A percentile compares a stretch with the other conserved stretches of the same genome.
phyloP scores from a whole-genome alignment of 371 early-diverging fungal genomes.

The Nematocida displodere region DNA sequence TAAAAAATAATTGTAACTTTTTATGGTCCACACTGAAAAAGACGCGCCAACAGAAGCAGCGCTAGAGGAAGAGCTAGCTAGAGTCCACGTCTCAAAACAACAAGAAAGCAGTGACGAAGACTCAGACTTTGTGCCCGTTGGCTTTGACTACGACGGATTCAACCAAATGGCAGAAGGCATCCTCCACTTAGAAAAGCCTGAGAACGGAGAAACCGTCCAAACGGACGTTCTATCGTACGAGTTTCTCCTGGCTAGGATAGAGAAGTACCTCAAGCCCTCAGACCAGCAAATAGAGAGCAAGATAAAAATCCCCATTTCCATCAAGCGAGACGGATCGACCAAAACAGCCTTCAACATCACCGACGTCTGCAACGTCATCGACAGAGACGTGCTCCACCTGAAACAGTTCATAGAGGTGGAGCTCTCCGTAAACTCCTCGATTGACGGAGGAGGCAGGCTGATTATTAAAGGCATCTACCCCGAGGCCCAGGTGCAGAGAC shows the following conservation, averaged over 20 bases:
- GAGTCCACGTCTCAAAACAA: background rate
- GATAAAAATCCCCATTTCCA: slow-evolving; percentile 61
- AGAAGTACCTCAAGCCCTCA: slow-evolving; percentile 55
- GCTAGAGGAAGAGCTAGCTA: slow-evolving; percentile 20
- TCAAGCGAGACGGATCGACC: slow-evolving; percentile 56
- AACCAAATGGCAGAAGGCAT: slow-evolving; percentile 54
- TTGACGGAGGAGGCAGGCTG: slow-evolving; percentile 82
- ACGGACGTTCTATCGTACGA: slow-evolving; percentile 54
- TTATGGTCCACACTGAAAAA: background rate
- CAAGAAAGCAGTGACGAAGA: slow-evolving; percentile 3
- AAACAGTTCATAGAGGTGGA: slow-evolving; percentile 92
- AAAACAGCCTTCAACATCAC: slow-evolving; percentile 63
- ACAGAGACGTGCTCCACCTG: slow-evolving; percentile 86
- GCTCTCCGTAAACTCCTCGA: slow-evolving; percentile 90
- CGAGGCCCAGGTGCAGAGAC: slow-evolving; percentile 94
- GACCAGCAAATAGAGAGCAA: slow-evolving; percentile 48
- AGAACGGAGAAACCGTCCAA: background rate
- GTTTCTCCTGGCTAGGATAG: slow-evolving; percentile 57
- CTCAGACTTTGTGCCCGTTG: slow-evolving; percentile 49
- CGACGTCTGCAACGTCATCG: slow-evolving; percentile 55
- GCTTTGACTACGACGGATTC: slow-evolving; percentile 52
- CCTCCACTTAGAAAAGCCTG: slow-evolving; percentile 41
- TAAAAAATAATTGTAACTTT: slow-evolving; percentile 12
- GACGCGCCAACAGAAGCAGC: background rate
- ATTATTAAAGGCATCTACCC: slow-evolving; percentile 95